Evolutionary conservation across 306 rosid genomes (phyloP), one percentile per base, ranked within the genome.

Genomic region (Ziziphus jujuba): DNA sequence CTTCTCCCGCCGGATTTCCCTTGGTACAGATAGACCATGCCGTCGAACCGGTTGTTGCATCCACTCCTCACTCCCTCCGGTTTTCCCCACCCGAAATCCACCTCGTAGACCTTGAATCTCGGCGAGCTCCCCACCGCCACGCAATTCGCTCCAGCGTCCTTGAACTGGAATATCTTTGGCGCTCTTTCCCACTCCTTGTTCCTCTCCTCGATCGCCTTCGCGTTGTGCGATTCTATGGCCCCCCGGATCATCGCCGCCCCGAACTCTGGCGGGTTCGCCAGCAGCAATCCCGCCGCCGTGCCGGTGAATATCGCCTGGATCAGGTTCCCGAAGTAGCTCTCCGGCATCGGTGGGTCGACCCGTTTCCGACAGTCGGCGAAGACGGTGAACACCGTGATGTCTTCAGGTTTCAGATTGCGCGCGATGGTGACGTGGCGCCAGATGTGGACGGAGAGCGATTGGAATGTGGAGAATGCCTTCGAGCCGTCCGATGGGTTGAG

Each of bases 121-220:
- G 99, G 99, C 36, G 99, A 90, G 82, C 99, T 93, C 52, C 99
- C 99, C 1, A 90, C 87, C 0, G 96, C 95, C 78, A 93, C 99
- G 66, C 95, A 84, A 77, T 93, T 93, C 65, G 83, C 79, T n/a
- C 99, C 99, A 0, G 99, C 97, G 48, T 93, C 99, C 78, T 93
- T 90, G 84, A 73, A 93, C 75, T 93, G 69, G 22, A 88, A 90
- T 1, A 93, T 90, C 79, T 90, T 88, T 0, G 99, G 99, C 33
- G 83, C 79, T 17, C 76, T 84, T 71, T 93, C 99, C 99, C 99
- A 93, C 71, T 90, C 90, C 1, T 84, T 83, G 87, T 93, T 93
- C 0, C 97, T 65, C n/a, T 56, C 73, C 6, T 87, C 86, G 8
- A 93, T 86, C 1, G 82, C 87, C 20, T 61, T 78, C 0, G 95